Evolutionary conservation across 169 alveolate genomes (phyloP).

Genomic region (Plasmodium adleri): DNA sequence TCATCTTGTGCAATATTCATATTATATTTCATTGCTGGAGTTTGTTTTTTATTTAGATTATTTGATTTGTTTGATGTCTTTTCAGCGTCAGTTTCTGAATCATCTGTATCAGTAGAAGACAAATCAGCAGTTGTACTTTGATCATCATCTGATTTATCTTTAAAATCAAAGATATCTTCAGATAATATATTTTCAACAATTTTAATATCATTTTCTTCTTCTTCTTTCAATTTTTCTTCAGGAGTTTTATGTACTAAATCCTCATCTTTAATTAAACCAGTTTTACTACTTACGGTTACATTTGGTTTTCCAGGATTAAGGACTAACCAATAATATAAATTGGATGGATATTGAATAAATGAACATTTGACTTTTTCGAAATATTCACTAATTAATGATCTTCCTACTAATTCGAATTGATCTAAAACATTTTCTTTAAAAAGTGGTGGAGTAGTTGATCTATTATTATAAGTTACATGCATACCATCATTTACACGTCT

Average conservation of each 20-base stretch:
- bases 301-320: constrained; percentile 67
- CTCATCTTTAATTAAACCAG: constrained; percentile 39
- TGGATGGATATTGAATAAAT: constrained; percentile 46
- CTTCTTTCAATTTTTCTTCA: constrained; percentile 12
- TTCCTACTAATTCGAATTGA: constrained; percentile 58
- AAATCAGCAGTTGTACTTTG: background rate
- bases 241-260: constrained; percentile 32
- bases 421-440: constrained; percentile 62
- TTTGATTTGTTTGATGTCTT: background rate
- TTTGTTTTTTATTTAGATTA: background rate
- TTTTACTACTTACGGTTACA: constrained; percentile 19
- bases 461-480: constrained; percentile 32
- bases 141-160: background rate
- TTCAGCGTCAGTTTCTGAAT: background rate
- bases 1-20: background rate
- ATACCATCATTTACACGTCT: background rate
- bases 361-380: constrained; percentile 57
- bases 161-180: constrained; percentile 1
- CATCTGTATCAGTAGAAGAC: background rate
- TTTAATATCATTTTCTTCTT: constrained; percentile 18
- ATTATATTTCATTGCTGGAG: background rate
- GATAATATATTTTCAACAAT: constrained; percentile 15
- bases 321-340: constrained; percentile 61
- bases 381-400: constrained; percentile 31
- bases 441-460: constrained; percentile 53